Conservation (phyloP, 108 stramenopile genomes). For the Pseudonitzschia multiseries region DNA sequence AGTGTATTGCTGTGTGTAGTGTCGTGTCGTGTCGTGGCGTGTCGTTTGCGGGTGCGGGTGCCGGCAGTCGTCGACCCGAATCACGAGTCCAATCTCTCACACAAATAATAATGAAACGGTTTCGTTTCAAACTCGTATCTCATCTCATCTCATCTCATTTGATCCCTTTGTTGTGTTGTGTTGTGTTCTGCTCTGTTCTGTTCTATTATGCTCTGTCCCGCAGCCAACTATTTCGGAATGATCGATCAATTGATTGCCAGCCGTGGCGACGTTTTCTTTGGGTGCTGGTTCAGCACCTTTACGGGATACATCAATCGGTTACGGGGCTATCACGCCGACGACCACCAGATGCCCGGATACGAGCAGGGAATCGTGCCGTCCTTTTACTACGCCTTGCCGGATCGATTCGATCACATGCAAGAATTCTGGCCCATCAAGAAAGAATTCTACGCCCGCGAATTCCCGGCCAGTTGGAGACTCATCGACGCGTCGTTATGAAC, state of each 20-base stretch:
- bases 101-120: too few relatives aligned
- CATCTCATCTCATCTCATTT: neutral
- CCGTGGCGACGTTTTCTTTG: constrained; percentile 62
- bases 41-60: too few relatives aligned
- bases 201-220: neutral
- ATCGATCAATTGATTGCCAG: constrained; percentile 79
- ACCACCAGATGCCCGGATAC: constrained; percentile 52
- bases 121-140: too few relatives aligned
- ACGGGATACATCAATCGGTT: constrained; percentile 81
- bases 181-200: too few relatives aligned
- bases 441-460: constrained; percentile 42
- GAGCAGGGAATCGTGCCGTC: constrained; percentile 53
- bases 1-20: neutral
- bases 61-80: too few relatives aligned
- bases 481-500: constrained; percentile 53
- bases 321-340: constrained; percentile 68
- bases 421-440: constrained; percentile 40
- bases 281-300: constrained; percentile 83
- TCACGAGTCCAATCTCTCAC: too few relatives aligned
- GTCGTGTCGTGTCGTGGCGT: too few relatives aligned
- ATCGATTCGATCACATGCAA: constrained; percentile 41
- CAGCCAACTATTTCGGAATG: constrained; percentile 81
- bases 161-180: neutral
- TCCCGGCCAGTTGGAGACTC: constrained; percentile 72
- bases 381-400: constrained; percentile 46